Evolutionary conservation across 768 basidiomycete species (phyloP).

Genomic region (Kwoniella dendrophila): DNA sequence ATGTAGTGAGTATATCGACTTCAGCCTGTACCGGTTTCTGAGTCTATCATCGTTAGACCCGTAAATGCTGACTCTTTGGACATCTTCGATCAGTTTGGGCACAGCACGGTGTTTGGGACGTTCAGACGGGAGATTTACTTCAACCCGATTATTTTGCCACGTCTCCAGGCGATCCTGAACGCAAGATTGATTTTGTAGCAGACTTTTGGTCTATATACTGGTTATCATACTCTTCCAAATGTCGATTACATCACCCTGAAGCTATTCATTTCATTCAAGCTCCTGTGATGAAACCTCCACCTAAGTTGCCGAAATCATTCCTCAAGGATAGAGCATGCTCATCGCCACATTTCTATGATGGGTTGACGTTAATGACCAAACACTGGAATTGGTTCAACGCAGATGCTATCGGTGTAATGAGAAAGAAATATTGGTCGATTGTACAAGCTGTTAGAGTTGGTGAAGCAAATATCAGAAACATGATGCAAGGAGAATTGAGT

Average conservation of each 20-base stretch:
- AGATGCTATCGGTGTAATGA: constrained; percentile 86
- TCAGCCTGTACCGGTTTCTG: no score
- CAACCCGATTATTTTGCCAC: constrained; percentile 46
- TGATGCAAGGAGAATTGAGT: constrained; percentile 78
- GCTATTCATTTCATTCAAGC: constrained; percentile 54
- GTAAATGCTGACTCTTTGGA: no score
- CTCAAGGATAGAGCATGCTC: constrained; percentile 43
- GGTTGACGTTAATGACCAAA: constrained; percentile 55
- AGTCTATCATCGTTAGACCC: no score
- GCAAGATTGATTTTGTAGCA: constrained; percentile 36
- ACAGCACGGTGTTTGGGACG: constrained; percentile 55
- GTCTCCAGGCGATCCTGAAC: constrained; percentile 23
- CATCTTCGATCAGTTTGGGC: constrained; percentile 55
- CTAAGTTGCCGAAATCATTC: constrained; percentile 41
- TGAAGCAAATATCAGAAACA: constrained; percentile 76
- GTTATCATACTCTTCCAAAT: constrained; percentile 36
- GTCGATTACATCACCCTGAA: constrained; percentile 49
- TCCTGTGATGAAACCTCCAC: constrained; percentile 50
- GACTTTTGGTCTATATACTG: constrained; percentile 50
- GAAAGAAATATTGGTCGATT: constrained; percentile 61
- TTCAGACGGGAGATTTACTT: constrained; percentile 30
- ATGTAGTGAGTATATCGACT: constrained; percentile 57
- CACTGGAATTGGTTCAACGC: constrained; percentile 64
- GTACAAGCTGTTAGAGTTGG: constrained; percentile 78
- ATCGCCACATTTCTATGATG: constrained; percentile 54